These are phyloP conservation scores for Colletotrichum musicola DNA, from an alignment of 2,329 filamentous ascomycete species.

Conservation along the genomic window DNA sequence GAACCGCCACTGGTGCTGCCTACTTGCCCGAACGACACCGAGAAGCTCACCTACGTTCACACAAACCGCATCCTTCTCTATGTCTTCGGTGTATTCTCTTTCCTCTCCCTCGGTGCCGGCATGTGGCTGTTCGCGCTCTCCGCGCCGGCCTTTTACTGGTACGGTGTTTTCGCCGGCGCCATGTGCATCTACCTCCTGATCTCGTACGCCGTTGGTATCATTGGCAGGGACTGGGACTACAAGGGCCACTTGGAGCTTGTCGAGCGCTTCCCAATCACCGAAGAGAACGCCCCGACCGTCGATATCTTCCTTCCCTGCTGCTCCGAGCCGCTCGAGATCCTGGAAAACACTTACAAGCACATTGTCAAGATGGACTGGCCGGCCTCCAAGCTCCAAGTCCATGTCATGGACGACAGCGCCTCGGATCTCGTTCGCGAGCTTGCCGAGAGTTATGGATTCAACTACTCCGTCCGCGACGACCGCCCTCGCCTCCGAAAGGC, in stretches of 20 bases:
- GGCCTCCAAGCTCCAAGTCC: slow-evolving; percentile 50
- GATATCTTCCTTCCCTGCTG: slow-evolving; percentile 58
- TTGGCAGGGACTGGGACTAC: slow-evolving; percentile 55
- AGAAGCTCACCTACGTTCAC: slow-evolving; percentile 54
- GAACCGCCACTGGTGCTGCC: slow-evolving; percentile 52
- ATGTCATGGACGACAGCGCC: slow-evolving; percentile 55
- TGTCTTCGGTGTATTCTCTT: slow-evolving; percentile 54
- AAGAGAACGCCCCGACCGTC: slow-evolving; percentile 51
- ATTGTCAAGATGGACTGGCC: slow-evolving; percentile 53
- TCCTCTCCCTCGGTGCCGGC: slow-evolving; percentile 54
- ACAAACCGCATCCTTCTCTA: slow-evolving; percentile 56
- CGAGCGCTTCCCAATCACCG: slow-evolving; percentile 48
- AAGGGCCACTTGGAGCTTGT: slow-evolving; percentile 48
- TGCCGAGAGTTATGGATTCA: slow-evolving; percentile 50
- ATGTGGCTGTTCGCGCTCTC: slow-evolving; percentile 57
- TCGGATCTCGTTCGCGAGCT: slow-evolving; percentile 47
- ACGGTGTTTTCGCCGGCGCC: slow-evolving; percentile 52
- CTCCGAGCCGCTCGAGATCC: slow-evolving; percentile 55
- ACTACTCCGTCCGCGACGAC: slow-evolving; percentile 56
- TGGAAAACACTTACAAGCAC: slow-evolving; percentile 53
- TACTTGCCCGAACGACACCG: slow-evolving; percentile 52
- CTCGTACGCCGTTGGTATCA: slow-evolving; percentile 54
- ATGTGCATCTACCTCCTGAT: slow-evolving; percentile 56
- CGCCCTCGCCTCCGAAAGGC: slow-evolving; percentile 56
- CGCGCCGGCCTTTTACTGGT: slow-evolving; percentile 52